Percentiles rank a stretch among this genome's conserved stretches.
phyloP scores from a whole-genome alignment of 1,139 yeast species.

The Protomyces inundatus region DNA sequence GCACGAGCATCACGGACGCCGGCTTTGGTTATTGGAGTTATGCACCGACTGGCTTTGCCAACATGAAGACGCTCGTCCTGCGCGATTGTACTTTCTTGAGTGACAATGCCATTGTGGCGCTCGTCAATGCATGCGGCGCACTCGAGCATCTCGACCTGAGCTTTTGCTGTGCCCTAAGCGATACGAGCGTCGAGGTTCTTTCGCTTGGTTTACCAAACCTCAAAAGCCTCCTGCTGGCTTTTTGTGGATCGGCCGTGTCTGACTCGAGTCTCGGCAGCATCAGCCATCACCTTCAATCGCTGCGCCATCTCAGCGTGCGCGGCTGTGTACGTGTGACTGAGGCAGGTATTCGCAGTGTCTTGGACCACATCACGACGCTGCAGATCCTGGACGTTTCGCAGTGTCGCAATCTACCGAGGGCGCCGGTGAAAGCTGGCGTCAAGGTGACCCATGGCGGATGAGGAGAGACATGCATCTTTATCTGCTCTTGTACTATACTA shows the following conservation, averaged over 20 bases:
- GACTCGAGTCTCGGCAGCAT: conserved; percentile 61
- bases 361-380: conserved; percentile 54
- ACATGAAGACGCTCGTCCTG: conserved; percentile 50
- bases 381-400: conserved; percentile 58
- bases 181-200: conserved; percentile 59
- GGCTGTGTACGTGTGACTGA: conserved; percentile 73
- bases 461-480: background rate
- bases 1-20: conserved; percentile 69
- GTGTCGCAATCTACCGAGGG: conserved; percentile 52
- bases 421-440: background rate
- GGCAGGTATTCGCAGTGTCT: conserved; percentile 63
- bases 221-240: conserved; percentile 54
- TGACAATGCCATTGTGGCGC: conserved; percentile 57
- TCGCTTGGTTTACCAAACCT: conserved; percentile 60
- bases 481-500: too few relatives aligned
- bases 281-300: conserved; percentile 50
- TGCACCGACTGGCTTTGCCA: conserved; percentile 45
- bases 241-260: conserved; percentile 75
- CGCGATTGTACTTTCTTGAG: conserved; percentile 70
- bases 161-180: conserved; percentile 71
- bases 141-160: conserved; percentile 56
- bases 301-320: conserved; percentile 50
- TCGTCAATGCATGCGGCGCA: conserved; percentile 58
- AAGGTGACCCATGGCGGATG: conserved; percentile 9
- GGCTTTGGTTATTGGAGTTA: conserved; percentile 66